Conservation (phyloP, 1,139 yeast species). For the Kurtzmaniella quercitrusa region DNA sequence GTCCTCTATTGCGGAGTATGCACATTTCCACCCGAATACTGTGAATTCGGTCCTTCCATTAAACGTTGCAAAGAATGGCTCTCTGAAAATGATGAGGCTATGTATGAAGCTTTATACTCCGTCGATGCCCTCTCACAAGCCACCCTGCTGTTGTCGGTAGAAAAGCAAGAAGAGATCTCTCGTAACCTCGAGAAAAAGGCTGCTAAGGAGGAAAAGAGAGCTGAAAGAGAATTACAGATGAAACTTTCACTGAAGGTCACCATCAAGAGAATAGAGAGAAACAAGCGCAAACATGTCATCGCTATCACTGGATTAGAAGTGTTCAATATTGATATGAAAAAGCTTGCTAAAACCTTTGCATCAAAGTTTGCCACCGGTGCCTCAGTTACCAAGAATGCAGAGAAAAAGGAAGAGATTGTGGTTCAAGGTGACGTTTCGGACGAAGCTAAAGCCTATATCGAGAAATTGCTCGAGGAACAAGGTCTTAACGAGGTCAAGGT, state of each 20-base stretch:
- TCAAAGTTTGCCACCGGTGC: conserved; percentile 97
- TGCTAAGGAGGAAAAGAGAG: conserved; percentile 83
- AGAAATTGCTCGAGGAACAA: conserved; percentile 69
- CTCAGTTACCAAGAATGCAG: conserved; percentile 86
- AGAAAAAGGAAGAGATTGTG: conserved; percentile 85
- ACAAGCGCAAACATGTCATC: conserved; percentile 83
- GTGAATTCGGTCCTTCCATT: conserved; percentile 84
- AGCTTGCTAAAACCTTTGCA: conserved; percentile 86
- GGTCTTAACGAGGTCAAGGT: conserved; percentile 83
- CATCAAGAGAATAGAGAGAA: conserved; percentile 85
- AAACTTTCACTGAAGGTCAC: conserved; percentile 74
- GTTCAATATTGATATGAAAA: conserved; percentile 84
- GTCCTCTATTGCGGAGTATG: conserved; percentile 80
- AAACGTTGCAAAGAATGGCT: conserved; percentile 87
- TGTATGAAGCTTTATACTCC: conserved; percentile 58
- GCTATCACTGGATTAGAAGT: conserved; percentile 87
- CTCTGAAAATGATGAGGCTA: conserved; percentile 49
- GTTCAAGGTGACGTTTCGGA: conserved; percentile 96
- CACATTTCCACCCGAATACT: conserved; percentile 85
- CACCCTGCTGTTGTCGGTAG: conserved; percentile 56
- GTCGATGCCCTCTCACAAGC: conserved; percentile 51
- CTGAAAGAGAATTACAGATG: conserved; percentile 78
- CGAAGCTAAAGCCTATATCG: conserved; percentile 78
- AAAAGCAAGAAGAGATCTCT: conserved; percentile 77
- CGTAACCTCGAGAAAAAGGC: conserved; percentile 82